Percentiles rank a stretch among this genome's conserved stretches.
Evolutionary conservation across 306 rosid species (phyloP).

Genomic region (Trichosanthes cucumerina): DNA sequence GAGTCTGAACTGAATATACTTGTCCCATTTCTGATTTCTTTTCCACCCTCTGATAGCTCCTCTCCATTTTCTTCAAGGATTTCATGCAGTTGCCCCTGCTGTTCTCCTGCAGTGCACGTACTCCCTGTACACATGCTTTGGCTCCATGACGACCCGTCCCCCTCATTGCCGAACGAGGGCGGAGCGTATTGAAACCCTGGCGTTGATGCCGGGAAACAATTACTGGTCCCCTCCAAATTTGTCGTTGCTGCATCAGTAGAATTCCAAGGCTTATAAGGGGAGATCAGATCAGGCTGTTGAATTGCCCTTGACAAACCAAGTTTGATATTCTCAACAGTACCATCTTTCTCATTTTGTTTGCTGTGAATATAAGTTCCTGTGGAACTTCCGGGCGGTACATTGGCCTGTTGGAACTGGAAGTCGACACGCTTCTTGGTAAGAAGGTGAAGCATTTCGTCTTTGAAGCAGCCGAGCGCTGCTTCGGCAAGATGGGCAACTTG

Average conservation of each 20-base stretch:
- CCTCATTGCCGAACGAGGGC: conserved; percentile 42
- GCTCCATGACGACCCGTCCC: conserved; percentile 70
- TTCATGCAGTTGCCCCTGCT: conserved; percentile 41
- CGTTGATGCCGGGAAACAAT: conserved; percentile 41
- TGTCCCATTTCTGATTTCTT: conserved; percentile 53
- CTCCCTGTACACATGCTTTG: conserved; percentile 78
- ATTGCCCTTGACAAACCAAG: conserved; percentile 59
- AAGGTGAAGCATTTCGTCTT: conserved; percentile 78
- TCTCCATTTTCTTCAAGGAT: conserved; percentile 52
- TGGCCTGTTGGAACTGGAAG: conserved; percentile 59
- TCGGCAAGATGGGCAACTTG: conserved; percentile 75
- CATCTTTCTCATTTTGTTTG: conserved; percentile 41
- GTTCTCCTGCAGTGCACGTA: conserved; percentile 66
- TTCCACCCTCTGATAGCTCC: conserved; percentile 38
- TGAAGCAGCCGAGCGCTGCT: conserved; percentile 84
- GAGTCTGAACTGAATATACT: conserved; percentile 63
- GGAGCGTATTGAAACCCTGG: conserved; percentile 48
- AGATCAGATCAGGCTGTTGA: conserved; percentile 50
- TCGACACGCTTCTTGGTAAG: conserved; percentile 52
- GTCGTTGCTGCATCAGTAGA: conserved; percentile 31
- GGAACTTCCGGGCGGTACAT: conserved; percentile 21
- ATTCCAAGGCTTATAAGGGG: conserved; percentile 55
- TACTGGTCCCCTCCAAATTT: conserved; percentile 39
- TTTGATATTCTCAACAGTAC: conserved; percentile 56
- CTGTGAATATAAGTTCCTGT: conserved; percentile 28